These are phyloP conservation scores for Phoma sp. DNA, from an alignment of 2,329 filamentous ascomycete genomes.

Conservation along the genomic window DNA sequence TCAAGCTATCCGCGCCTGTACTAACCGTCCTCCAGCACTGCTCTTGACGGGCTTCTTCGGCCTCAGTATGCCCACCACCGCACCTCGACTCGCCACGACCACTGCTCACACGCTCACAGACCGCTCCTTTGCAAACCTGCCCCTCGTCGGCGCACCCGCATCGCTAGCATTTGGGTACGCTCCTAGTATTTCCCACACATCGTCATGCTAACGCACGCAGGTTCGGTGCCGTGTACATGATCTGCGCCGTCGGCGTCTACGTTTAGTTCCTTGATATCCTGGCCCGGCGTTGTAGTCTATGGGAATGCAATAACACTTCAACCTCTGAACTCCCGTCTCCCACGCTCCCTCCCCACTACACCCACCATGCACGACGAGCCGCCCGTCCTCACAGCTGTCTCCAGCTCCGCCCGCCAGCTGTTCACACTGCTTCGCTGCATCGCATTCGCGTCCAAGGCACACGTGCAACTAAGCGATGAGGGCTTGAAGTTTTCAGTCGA, in stretches of 20 bases:
- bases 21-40: slow-evolving; percentile 59
- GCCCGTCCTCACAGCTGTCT: slow-evolving; percentile 74
- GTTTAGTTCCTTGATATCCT: slow-evolving; percentile 65
- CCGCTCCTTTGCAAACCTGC: slow-evolving; percentile 78
- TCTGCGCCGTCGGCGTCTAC: slow-evolving; percentile 98
- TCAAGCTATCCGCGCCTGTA: slow-evolving; percentile 2
- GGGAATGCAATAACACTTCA: slow-evolving; percentile 47
- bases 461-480: slow-evolving; percentile 81
- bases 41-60: slow-evolving; percentile 80
- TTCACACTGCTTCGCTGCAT: slow-evolving; percentile 71
- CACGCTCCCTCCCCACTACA: slow-evolving; percentile 16
- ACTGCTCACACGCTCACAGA: slow-evolving; percentile 63
- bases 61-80: slow-evolving; percentile 68
- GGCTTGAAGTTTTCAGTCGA: slow-evolving; percentile 89
- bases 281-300: slow-evolving; percentile 48
- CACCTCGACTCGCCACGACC: neutral
- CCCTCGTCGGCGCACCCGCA: slow-evolving; percentile 82
- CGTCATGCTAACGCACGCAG: slow-evolving; percentile 56
- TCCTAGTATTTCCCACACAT: too few species aligned
- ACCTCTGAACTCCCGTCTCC: slow-evolving; percentile 19
- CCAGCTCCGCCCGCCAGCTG: slow-evolving; percentile 78
- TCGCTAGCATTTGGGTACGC: slow-evolving; percentile 88
- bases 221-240: slow-evolving; percentile 96
- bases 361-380: slow-evolving; percentile 52
- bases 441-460: slow-evolving; percentile 65